phyloP scores from a whole-genome alignment of 768 basidiomycete genomes.

The Suillus fuscotomentosus region DNA sequence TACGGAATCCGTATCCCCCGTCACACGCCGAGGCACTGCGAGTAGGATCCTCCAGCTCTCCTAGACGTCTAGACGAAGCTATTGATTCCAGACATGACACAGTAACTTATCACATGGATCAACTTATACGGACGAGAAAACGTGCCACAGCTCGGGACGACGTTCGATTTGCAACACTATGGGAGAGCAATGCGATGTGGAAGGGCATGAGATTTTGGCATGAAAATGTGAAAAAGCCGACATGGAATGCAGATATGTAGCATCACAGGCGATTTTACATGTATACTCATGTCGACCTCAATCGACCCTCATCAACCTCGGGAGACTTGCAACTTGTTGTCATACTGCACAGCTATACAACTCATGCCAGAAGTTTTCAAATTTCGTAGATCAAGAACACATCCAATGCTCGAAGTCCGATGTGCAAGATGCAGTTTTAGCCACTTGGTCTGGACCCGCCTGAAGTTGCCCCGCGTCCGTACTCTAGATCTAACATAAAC shows the following conservation, averaged over 20 bases:
- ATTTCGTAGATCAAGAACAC: too few species aligned
- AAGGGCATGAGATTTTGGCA: constrained; percentile 1
- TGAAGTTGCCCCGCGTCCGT: too few species aligned
- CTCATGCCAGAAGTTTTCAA: too few species aligned
- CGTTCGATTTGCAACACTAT: not conserved
- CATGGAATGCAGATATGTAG: not conserved
- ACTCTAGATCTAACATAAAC: too few species aligned
- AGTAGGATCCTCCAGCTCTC: not conserved
- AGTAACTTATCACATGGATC: not conserved
- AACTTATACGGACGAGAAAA: not conserved
- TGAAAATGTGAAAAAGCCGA: not conserved
- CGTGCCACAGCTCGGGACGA: not conserved
- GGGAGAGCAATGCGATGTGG: not conserved
- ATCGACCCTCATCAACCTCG: too few species aligned
- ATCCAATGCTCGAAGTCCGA: too few species aligned
- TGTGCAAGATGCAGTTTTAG: too few species aligned
- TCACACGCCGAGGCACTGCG: not conserved
- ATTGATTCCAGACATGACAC: not conserved
- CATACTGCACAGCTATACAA: too few species aligned
- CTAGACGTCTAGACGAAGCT: not conserved
- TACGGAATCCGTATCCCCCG: not conserved
- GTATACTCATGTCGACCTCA: too few species aligned
- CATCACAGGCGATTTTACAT: not conserved
- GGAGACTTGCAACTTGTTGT: too few species aligned
- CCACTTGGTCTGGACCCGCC: too few species aligned